A percentile compares a stretch with the other conserved stretches of the same genome.
phyloP scores from a whole-genome alignment of 805 yeast species.

The Danielia oregonensis region DNA sequence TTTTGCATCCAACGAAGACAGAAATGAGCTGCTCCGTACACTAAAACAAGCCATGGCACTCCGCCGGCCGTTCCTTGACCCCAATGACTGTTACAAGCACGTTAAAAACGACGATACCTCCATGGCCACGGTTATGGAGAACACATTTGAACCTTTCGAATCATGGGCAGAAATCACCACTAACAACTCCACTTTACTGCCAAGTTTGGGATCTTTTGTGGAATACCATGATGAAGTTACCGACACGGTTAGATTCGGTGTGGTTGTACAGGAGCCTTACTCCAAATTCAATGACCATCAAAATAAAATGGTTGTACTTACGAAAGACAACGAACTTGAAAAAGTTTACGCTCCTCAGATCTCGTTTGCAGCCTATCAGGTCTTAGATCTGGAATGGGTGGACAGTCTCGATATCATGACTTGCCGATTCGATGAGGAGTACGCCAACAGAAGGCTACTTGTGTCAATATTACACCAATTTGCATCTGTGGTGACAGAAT shows the following conservation, averaged over 20 bases:
- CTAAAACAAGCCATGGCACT: too few relatives aligned
- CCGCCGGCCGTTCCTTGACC: constrained; percentile 9
- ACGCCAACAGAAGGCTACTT: constrained; percentile 15
- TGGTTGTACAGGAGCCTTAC: constrained; percentile 29
- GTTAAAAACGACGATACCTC: constrained; percentile 18
- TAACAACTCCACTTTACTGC: constrained; percentile 9
- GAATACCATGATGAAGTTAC: constrained; percentile 23
- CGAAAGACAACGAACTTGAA: constrained; percentile 27
- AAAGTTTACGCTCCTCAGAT: constrained; percentile 26
- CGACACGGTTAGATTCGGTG: constrained; percentile 25
- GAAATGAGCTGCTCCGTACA: too few relatives aligned
- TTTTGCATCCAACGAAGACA: too few relatives aligned
- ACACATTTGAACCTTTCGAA: constrained; percentile 7
- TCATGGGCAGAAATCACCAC: constrained; percentile 12
- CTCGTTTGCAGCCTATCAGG: constrained; percentile 26
- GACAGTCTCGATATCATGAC: constrained; percentile 14
- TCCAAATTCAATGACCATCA: constrained; percentile 32
- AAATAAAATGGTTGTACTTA: constrained; percentile 30
- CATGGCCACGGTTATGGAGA: constrained; percentile 4
- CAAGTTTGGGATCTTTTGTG: constrained; percentile 36
- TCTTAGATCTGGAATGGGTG: constrained; percentile 22
- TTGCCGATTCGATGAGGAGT: constrained; percentile 20
- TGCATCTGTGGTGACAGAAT: constrained; percentile 15
- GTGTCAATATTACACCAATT: constrained; percentile 25
- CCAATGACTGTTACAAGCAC: constrained; percentile 13